phyloP scores from a whole-genome alignment of 352 stramenopile species.

The Phytophthora palmivora region DNA sequence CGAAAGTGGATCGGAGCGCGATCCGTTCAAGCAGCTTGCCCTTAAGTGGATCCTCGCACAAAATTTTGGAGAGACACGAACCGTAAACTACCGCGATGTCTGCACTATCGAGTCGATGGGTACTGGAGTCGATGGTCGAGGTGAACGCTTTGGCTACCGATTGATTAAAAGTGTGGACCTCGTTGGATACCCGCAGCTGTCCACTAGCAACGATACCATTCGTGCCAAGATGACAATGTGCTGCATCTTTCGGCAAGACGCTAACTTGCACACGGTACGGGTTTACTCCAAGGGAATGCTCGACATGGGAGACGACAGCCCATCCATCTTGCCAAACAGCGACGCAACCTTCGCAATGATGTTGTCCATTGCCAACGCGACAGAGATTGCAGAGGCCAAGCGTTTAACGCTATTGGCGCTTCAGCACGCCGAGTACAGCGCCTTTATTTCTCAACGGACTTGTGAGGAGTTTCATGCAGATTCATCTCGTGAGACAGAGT shows the following conservation, averaged over 20 bases:
- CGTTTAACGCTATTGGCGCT: slow-evolving; percentile 31
- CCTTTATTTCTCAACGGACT: too few species aligned
- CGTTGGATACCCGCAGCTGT: slow-evolving; percentile 33
- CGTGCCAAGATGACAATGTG: slow-evolving; percentile 39
- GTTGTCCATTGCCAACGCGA: slow-evolving; percentile 19
- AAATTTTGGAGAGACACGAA: slow-evolving; percentile 27
- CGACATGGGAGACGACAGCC: too few species aligned
- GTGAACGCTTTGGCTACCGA: slow-evolving; percentile 41
- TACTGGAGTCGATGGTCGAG: slow-evolving; percentile 23
- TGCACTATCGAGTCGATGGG: slow-evolving; percentile 49
- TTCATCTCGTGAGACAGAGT: too few species aligned
- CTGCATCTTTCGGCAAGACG: slow-evolving; percentile 34
- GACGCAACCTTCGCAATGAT: slow-evolving; percentile 23
- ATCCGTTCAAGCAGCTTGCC: slow-evolving; percentile 47
- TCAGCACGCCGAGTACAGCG: too few species aligned
- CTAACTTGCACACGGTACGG: too few species aligned
- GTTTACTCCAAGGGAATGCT: too few species aligned
- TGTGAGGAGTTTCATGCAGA: too few species aligned
- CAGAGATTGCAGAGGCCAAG: slow-evolving; percentile 35
- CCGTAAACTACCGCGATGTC: slow-evolving; percentile 39
- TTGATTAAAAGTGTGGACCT: slow-evolving; percentile 45
- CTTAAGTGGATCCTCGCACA: slow-evolving; percentile 49
- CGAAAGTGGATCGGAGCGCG: slow-evolving; percentile 25
- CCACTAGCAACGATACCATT: slow-evolving; percentile 21
- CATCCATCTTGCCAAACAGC: slow-evolving; percentile 20